phyloP scores from a whole-genome alignment of 345 rosid genomes.

The Nasturtium officinale region DNA sequence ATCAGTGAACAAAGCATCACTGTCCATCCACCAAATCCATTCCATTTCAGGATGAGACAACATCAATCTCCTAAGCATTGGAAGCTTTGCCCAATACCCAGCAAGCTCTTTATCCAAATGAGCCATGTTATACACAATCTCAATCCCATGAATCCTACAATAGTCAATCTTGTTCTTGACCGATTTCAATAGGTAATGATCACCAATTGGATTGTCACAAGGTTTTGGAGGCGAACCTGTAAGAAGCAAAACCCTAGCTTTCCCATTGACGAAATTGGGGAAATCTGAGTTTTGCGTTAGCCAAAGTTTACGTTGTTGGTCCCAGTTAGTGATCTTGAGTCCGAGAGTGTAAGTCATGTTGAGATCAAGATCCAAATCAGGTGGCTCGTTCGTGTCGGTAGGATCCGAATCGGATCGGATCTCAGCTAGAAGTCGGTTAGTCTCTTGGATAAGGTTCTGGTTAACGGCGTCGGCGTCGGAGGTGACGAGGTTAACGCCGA shows the following conservation, averaged over 20 bases:
- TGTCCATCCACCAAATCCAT: slow-evolving; percentile 99
- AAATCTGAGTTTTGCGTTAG: slow-evolving; percentile 65
- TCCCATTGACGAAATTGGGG: slow-evolving; percentile 64
- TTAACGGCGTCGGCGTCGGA: slow-evolving; percentile 81
- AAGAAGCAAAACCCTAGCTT: slow-evolving; percentile 70
- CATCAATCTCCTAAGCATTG: slow-evolving; percentile 86
- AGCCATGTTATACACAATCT: slow-evolving; percentile 96
- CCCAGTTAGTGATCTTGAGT: slow-evolving; percentile 72
- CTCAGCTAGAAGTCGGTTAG: slow-evolving; percentile 82
- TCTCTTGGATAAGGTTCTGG: slow-evolving; percentile 77
- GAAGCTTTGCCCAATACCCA: slow-evolving; percentile 95
- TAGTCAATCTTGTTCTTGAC: slow-evolving; percentile 94
- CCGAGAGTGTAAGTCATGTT: slow-evolving; percentile 76
- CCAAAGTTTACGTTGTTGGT: slow-evolving; percentile 68
- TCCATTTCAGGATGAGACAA: slow-evolving; percentile 89
- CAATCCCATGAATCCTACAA: slow-evolving; percentile 95
- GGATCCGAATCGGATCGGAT: slow-evolving; percentile 89
- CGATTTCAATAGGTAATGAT: slow-evolving; percentile 81
- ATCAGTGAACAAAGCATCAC: slow-evolving; percentile 95
- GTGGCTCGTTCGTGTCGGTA: slow-evolving; percentile 53
- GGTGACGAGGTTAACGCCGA: slow-evolving; percentile 73
- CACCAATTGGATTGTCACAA: slow-evolving; percentile 91
- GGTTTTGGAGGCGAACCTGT: slow-evolving; percentile 94
- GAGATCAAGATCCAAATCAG: slow-evolving; percentile 56
- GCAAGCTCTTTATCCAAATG: slow-evolving; percentile 90